Conservation (phyloP, 2,329 filamentous ascomycete genomes). For the Lasiodiplodia sp. region DNA sequence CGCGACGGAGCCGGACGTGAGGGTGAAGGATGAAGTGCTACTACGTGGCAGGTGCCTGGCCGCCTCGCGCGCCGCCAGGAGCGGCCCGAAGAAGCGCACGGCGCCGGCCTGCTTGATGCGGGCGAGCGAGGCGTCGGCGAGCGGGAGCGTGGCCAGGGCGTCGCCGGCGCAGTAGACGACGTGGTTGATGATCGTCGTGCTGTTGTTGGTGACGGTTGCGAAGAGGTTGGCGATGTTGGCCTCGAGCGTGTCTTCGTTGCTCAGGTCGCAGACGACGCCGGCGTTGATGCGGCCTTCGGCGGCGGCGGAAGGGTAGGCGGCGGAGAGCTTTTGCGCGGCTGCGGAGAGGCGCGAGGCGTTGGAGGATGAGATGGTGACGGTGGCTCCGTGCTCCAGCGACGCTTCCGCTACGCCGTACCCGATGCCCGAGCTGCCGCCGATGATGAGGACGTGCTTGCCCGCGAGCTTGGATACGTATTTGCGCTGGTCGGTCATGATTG, state of each 20-base stretch:
- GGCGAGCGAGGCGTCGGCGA: constrained; percentile 53
- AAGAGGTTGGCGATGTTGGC: constrained; percentile 57
- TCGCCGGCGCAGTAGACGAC: constrained; percentile 66
- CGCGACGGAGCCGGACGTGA: constrained; percentile 63
- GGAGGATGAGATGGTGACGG: constrained; percentile 68
- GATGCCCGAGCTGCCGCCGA: constrained; percentile 70
- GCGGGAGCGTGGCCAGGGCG: constrained; percentile 47
- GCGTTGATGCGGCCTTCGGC: constrained; percentile 47
- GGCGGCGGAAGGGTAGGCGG: constrained; percentile 52
- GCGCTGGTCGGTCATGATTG: constrained; percentile 49
- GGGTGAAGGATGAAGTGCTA: constrained; percentile 58
- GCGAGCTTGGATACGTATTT: constrained; percentile 59
- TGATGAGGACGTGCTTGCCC: constrained; percentile 61
- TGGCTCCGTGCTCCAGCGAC: constrained; percentile 61
- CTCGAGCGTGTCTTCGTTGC: constrained; percentile 55
- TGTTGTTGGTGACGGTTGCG: constrained; percentile 36
- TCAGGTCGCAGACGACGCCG: constrained; percentile 58
- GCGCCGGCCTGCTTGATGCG: constrained; percentile 53
- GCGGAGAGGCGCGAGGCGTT: constrained; percentile 57
- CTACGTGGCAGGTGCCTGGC: constrained; percentile 53
- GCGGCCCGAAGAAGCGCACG: constrained; percentile 59
- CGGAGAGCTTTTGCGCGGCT: constrained; percentile 55
- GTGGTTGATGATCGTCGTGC: too few species aligned
- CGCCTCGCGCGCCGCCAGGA: constrained; percentile 62
- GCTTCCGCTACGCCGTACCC: constrained; percentile 68